phyloP scores from a whole-genome alignment of 2,329 filamentous ascomycete species.

The Colletotrichum sp. region DNA sequence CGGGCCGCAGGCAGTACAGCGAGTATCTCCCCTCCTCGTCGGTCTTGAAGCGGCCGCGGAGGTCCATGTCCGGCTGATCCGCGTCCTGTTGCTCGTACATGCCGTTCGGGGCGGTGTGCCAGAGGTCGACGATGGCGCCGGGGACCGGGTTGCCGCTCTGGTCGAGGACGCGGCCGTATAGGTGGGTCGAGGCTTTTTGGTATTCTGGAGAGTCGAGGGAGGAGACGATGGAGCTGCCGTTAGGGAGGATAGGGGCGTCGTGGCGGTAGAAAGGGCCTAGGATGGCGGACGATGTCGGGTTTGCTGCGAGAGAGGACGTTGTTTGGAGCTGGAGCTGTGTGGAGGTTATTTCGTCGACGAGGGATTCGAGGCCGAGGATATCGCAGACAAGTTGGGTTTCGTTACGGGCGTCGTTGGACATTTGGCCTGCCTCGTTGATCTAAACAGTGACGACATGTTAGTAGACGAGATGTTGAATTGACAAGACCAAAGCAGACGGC shows the following conservation, averaged over 20 bases:
- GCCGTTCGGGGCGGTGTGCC: conserved; percentile 68
- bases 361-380: conserved; percentile 68
- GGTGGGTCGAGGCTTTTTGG: conserved; percentile 54
- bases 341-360: conserved; percentile 71
- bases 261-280: conserved; percentile 74
- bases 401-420: conserved; percentile 67
- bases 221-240: conserved; percentile 63
- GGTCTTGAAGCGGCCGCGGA: conserved; percentile 75
- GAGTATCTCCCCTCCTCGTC: conserved; percentile 68
- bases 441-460: conserved; percentile 28
- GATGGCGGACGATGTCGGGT: conserved; percentile 66
- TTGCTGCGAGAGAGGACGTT: conserved; percentile 40
- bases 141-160: conserved; percentile 59
- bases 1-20: conserved; percentile 66
- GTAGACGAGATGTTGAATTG: background rate
- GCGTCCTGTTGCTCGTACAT: conserved; percentile 77
- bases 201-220: conserved; percentile 34
- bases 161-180: conserved; percentile 62
- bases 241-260: conserved; percentile 62
- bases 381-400: conserved; percentile 73
- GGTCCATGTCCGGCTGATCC: conserved; percentile 73
- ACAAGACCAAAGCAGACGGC: background rate
- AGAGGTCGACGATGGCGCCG: conserved; percentile 64
- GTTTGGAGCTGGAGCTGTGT: conserved; percentile 49
- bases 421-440: conserved; percentile 70